Evolutionary conservation across 345 rosid species (phyloP), one percentile per base, ranked within the genome.

Genomic region (Streptanthus diversifolius): DNA sequence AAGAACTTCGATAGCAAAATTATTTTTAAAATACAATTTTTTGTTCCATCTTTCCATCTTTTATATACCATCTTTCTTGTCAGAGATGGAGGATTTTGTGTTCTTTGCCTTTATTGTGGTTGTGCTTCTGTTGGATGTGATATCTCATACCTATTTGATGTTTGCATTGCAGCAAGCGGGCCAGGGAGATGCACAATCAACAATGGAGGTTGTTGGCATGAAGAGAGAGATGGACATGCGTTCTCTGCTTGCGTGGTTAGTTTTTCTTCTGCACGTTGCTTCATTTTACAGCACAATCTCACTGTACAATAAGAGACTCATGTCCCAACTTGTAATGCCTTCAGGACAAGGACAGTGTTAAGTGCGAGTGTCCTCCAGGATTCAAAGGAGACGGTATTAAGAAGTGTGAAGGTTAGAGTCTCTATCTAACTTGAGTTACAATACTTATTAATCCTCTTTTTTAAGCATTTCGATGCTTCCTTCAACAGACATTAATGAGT

Each of bases 321-420:
- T 54, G 13, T 73, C 74, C 58, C 83, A 56, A 63, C 60, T 39
- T 17, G 51, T 22, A 35, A 65, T 68, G 44, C 66, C 24, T 76
- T 56, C 83, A 95, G 99, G 98, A 87, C 81, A 63, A 58, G 41
- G 93, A 84, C 67, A 87, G 54, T 65, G 84, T 75, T 67, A 90
- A 87, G 58, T 95, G 99, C 65, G 80, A 90, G 48, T 95, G 99
- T 63, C 99, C 99, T 77, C 70, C 80, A 1, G 99, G 99, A 53
- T 90, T 92, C 40, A 88, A 82, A 80, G 99, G 99, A 32, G 98
- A 92, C 7, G 98, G 98, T 59, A 72, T 82, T 56, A 92, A 86
- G 61, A 90, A 77, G 66, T 95, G 99, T 63, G 83, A 72, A 67
- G 99, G 98, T 95, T 67, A 78, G 87, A 72, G 24, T 5, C 17